These are phyloP conservation scores for Magnolia changhungtana DNA, from an alignment of 164 flowering plant genomes.

Conservation along the genomic window DNA sequence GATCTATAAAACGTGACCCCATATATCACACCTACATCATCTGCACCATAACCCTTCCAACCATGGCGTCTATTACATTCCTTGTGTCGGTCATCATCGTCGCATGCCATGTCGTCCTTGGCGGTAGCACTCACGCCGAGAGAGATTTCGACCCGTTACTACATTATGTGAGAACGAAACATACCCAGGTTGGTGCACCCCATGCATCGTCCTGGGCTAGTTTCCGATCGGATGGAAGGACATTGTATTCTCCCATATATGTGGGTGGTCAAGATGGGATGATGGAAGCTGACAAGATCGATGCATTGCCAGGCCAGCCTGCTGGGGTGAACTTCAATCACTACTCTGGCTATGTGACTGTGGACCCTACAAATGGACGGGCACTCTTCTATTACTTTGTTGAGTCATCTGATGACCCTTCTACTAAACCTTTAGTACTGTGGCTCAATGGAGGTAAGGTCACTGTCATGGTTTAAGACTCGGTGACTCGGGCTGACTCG, in stretches of 20 bases:
- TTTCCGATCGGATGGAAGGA: not conserved
- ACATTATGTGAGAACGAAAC: not conserved
- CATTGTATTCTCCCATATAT: not conserved
- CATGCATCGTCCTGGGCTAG: not conserved
- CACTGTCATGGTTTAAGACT: not conserved
- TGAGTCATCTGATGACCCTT: constrained; percentile 18
- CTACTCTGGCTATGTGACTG: constrained; percentile 46
- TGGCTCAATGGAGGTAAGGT: constrained; percentile 87
- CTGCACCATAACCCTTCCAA: not conserved
- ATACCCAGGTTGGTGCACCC: not conserved
- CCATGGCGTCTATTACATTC: not conserved
- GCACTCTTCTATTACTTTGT: constrained; percentile 27
- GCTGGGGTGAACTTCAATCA: constrained; percentile 40
- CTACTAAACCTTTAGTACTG: constrained; percentile 67
- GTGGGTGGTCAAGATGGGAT: constrained; percentile 21
- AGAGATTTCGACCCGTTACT: not conserved
- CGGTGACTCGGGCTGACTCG: not conserved
- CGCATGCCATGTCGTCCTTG: not conserved
- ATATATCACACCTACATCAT: not conserved
- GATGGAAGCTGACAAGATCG: constrained; percentile 37
- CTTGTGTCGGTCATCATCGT: not conserved
- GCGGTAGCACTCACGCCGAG: not conserved
- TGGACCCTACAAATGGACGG: constrained; percentile 34
- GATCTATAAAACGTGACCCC: not conserved
- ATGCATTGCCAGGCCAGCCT: constrained; percentile 49